Conservation (phyloP, 2,329 filamentous ascomycete species). For the Colletotrichum zoysiae region DNA sequence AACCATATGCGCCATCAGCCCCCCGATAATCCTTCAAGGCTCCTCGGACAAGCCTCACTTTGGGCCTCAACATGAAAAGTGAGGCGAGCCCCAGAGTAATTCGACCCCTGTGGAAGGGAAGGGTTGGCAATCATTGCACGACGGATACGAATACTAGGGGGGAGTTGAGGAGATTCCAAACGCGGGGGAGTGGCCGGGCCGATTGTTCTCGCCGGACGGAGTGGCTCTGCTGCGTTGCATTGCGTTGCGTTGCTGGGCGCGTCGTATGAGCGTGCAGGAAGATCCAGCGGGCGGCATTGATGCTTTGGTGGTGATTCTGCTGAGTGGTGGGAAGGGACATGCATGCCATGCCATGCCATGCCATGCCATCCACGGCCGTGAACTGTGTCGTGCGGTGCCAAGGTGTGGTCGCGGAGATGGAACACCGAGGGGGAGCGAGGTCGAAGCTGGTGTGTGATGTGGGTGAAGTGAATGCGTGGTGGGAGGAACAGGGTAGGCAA, state of each 20-base stretch:
- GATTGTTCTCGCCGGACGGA: not conserved
- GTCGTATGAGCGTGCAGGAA: slow-evolving; percentile 3
- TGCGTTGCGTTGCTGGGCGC: not conserved
- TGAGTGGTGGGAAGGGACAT: not conserved
- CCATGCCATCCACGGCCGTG: not conserved
- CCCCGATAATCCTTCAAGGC: not conserved
- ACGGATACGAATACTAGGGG: slow-evolving; percentile 33
- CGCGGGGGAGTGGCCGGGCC: slow-evolving; percentile 23
- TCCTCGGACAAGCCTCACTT: slow-evolving; percentile 17
- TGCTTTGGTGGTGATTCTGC: slow-evolving; percentile 20
- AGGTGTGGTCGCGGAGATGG: slow-evolving; percentile 9
- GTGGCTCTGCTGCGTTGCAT: not conserved
- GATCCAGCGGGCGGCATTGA: slow-evolving; percentile 21
- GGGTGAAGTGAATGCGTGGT: too few relatives aligned
- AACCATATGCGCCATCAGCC: not conserved
- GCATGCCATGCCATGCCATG: too few relatives aligned
- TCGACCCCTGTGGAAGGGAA: slow-evolving; percentile 18
- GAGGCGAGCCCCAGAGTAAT: slow-evolving; percentile 32
- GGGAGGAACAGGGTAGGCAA: too few relatives aligned
- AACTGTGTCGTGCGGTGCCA: not conserved
- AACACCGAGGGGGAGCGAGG: too few relatives aligned
- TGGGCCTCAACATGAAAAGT: slow-evolving; percentile 26
- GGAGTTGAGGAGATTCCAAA: not conserved
- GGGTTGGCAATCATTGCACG: slow-evolving; percentile 34
- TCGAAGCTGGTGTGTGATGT: too few relatives aligned